A percentile compares a stretch with the other conserved stretches of the same genome.
phyloP scores from a whole-genome alignment of 2,329 filamentous ascomycete species.

The Epicoccum nigrum region DNA sequence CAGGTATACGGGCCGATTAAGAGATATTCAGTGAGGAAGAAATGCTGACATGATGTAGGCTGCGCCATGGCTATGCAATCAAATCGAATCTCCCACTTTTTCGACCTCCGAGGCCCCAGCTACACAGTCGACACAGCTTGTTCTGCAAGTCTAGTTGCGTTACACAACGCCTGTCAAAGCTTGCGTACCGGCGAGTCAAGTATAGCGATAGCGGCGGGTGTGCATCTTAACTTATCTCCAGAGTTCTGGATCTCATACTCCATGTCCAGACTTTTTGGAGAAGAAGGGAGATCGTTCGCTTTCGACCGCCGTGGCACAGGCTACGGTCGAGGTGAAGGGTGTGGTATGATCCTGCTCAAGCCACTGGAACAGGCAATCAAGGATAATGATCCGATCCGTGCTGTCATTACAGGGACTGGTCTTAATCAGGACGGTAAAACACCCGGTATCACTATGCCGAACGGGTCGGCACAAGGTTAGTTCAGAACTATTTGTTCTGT shows the following conservation, averaged over 20 bases:
- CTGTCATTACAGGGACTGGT: constrained; percentile 51
- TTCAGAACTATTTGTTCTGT: background rate
- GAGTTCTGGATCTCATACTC: constrained; percentile 9
- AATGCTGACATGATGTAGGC: background rate
- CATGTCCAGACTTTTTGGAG: constrained; percentile 29
- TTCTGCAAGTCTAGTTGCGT: constrained; percentile 34
- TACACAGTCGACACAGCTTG: constrained; percentile 44
- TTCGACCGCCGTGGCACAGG: constrained; percentile 62
- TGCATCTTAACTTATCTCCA: constrained; percentile 31
- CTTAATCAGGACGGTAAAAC: constrained; percentile 62
- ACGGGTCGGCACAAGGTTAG: constrained; percentile 55
- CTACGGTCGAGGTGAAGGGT: constrained; percentile 69
- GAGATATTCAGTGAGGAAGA: background rate
- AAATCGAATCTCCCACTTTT: constrained; percentile 40
- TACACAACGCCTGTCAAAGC: constrained; percentile 40
- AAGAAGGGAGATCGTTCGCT: constrained; percentile 38
- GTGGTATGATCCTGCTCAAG: constrained; percentile 65
- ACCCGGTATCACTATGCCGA: constrained; percentile 63
- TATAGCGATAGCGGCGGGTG: constrained; percentile 33
- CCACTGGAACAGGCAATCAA: constrained; percentile 62
- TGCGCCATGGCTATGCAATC: constrained; percentile 35
- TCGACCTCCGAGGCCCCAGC: constrained; percentile 39
- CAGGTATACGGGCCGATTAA: background rate
- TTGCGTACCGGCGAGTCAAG: constrained; percentile 32
- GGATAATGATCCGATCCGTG: constrained; percentile 60